phyloP scores from a whole-genome alignment of 1,284 basidiomycete genomes.

The Moniliophthora roreri region DNA sequence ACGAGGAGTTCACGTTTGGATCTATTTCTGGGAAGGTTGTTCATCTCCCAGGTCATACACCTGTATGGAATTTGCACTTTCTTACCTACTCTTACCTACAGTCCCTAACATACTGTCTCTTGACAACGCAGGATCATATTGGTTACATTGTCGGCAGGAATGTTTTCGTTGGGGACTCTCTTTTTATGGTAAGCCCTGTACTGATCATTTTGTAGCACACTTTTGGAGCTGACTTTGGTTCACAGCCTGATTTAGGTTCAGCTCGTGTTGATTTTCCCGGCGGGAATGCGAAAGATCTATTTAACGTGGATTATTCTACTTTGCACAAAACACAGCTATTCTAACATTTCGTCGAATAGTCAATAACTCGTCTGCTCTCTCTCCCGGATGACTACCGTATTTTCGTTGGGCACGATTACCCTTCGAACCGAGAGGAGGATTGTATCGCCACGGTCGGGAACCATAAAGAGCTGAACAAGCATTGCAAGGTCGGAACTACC shows the following conservation, averaged over 20 bases:
- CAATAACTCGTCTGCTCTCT: conserved; percentile 36
- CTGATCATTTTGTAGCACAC: not conserved
- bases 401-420: conserved; percentile 43
- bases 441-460: conserved; percentile 36
- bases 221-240: not conserved
- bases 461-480: conserved; percentile 34
- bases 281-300: conserved; percentile 36
- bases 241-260: conserved; percentile 38
- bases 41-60: conserved; percentile 38
- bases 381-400: conserved; percentile 35
- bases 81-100: no score
- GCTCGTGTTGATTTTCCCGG: conserved; percentile 42
- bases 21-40: conserved; percentile 30
- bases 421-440: conserved; percentile 26
- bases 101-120: no score
- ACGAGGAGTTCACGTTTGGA: conserved; percentile 35
- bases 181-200: conserved; percentile 34
- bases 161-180: conserved; percentile 41
- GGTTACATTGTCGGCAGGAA: conserved; percentile 38
- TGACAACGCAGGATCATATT: no score
- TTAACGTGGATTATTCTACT: conserved; percentile 26
- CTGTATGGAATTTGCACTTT: no score
- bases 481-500: conserved; percentile 30
- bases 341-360: conserved; percentile 22
- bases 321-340: not conserved